Conservation (phyloP, 2,329 filamentous ascomycete species). For the Exserohilum turcica region DNA sequence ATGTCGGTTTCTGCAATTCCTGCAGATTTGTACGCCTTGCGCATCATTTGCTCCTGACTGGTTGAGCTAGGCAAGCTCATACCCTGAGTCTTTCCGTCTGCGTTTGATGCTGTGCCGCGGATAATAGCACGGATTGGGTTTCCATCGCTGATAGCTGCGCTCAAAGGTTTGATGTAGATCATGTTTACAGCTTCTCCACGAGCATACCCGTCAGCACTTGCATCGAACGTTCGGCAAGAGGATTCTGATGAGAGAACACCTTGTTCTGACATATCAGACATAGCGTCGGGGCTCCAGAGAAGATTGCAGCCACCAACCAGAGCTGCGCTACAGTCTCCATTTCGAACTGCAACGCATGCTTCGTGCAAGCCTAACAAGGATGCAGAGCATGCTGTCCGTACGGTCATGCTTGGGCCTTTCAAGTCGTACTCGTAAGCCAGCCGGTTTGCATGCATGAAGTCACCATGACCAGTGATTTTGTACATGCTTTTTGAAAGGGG, state of each 20-base stretch:
- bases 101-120: slow-evolving; percentile 1
- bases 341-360: slow-evolving; percentile 14
- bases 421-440: slow-evolving; percentile 31
- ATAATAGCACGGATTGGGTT: slow-evolving; percentile 13
- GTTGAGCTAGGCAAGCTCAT: slow-evolving; percentile 24
- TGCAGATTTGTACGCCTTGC: slow-evolving; percentile 1
- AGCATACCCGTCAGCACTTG: slow-evolving; percentile 28
- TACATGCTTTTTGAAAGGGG: background rate
- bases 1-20: background rate
- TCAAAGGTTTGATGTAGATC: slow-evolving; percentile 51
- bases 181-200: slow-evolving; percentile 26
- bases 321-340: slow-evolving; percentile 24
- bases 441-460: slow-evolving; percentile 19
- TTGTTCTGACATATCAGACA: background rate
- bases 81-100: slow-evolving; percentile 9
- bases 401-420: slow-evolving; percentile 22
- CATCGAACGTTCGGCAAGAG: slow-evolving; percentile 23
- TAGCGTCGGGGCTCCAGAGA: slow-evolving; percentile 10
- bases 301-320: slow-evolving; percentile 24
- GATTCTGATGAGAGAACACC: slow-evolving; percentile 20
- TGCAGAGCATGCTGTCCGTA: slow-evolving; percentile 28
- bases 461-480: background rate
- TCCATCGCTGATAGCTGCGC: background rate
- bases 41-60: slow-evolving; percentile 27
- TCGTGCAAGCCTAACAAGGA: slow-evolving; percentile 21